These are phyloP conservation scores for Ulota crispa DNA, from an alignment of 225 moss, liverwort and hornwort species.

Conservation along the genomic window DNA sequence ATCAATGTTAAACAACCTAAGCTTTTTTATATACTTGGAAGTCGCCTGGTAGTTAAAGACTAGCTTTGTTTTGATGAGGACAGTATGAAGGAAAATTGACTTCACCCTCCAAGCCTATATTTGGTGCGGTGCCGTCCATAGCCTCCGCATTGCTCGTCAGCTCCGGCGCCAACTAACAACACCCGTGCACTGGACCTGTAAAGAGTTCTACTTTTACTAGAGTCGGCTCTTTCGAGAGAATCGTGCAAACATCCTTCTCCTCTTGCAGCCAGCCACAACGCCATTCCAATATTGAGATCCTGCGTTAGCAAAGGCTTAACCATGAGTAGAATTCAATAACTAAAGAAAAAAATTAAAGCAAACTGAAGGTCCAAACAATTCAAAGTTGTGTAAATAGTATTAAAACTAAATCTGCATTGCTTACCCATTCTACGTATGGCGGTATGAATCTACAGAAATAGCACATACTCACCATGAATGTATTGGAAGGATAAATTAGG, in stretches of 20 bases:
- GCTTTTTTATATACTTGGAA: slow-evolving; percentile 1
- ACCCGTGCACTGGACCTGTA: slow-evolving; percentile 74
- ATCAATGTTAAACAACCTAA: background rate
- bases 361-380: background rate
- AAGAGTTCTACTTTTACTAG: background rate
- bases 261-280: slow-evolving; percentile 89
- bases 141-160: slow-evolving; percentile 99
- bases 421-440: background rate
- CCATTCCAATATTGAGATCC: slow-evolving; percentile 95
- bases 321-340: background rate
- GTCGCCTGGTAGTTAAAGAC: background rate
- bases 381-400: background rate
- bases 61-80: background rate
- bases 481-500: slow-evolving; percentile 83
- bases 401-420: background rate
- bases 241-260: slow-evolving; percentile 64
- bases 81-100: background rate
- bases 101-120: slow-evolving; percentile 85
- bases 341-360: background rate
- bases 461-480: slow-evolving; percentile 70
- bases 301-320: slow-evolving; percentile 25
- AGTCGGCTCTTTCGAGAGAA: slow-evolving; percentile 9
- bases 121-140: slow-evolving; percentile 97
- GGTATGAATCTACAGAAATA: background rate
- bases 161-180: slow-evolving; percentile 90